Percentiles rank a stretch among this genome's conserved stretches.
Evolutionary conservation across 2,329 filamentous ascomycete species (phyloP).

Genomic region (Didymella glomerata): DNA sequence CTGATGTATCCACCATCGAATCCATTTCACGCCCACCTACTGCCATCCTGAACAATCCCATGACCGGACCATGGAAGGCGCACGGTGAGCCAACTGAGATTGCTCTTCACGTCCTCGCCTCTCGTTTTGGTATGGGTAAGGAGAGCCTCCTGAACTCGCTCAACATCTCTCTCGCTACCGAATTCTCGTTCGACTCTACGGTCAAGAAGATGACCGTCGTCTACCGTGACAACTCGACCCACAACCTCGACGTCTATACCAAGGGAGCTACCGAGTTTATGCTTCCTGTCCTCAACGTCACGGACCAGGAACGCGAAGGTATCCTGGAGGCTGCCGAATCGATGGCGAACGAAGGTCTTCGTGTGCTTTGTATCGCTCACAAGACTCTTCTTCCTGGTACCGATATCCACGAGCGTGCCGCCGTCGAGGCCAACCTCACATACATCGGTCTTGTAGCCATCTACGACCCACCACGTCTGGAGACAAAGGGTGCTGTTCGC

Average conservation of each 20-base stretch:
- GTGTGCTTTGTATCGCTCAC: conserved; percentile 51
- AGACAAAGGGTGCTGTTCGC: conserved; percentile 69
- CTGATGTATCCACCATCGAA: conserved; percentile 43
- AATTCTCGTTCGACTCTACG: conserved; percentile 53
- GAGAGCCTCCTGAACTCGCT: conserved; percentile 38
- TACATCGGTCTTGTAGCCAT: conserved; percentile 86
- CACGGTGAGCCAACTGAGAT: conserved; percentile 52
- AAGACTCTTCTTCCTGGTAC: conserved; percentile 41
- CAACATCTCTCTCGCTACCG: conserved; percentile 45
- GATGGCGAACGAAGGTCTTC: conserved; percentile 52
- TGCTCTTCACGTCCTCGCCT: conserved; percentile 52
- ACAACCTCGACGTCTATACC: conserved; percentile 47
- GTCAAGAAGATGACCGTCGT: conserved; percentile 54
- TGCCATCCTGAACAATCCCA: conserved; percentile 29
- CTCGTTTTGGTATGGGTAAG: conserved; percentile 50
- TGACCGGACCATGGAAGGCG: conserved; percentile 44
- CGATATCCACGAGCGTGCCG: conserved; percentile 58
- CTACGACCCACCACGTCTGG: conserved; percentile 84
- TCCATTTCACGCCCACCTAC: conserved; percentile 44
- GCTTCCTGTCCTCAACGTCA: conserved; percentile 42
- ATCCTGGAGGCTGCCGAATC: conserved; percentile 44
- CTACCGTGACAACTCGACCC: conserved; percentile 44
- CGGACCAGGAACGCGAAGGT: conserved; percentile 40
- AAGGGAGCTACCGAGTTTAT: conserved; percentile 53
- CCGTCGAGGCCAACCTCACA: conserved; percentile 72